Base-by-base conservation (phyloP, 495 filamentous ascomycete species). In the Choiromyces venosus region DNA sequence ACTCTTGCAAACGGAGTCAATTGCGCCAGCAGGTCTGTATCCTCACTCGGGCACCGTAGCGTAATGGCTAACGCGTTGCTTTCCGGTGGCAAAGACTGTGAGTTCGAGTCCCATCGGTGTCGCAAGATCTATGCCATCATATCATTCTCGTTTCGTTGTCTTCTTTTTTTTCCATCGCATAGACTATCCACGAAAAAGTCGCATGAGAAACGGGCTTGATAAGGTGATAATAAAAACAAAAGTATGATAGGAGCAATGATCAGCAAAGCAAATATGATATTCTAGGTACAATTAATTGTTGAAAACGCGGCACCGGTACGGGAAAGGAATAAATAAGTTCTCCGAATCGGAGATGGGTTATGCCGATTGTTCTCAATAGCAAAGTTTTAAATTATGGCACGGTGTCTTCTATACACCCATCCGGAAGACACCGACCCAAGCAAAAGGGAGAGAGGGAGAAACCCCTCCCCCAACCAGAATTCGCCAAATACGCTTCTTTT, bases 31-130 rank as follows among this genome's bases (percentile, higher is more conserved):
- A 25, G 46, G 29, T 14, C 25, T 29, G 29, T 25, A 25, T 61
- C 52, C 14, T 14, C 52, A 61, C 4, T 61, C 52, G 10, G 73
- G 64, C 73, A 39, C 64, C 71, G 71, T 74, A 68, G 64, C 71
- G 71, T 74, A 74, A 74, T 74, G 73, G 64, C 73, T 68, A 74
- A 74, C 71, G 73, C 73, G 39, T 74, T 74, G 71, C 73, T 74
- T 74, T 74, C 73, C 70, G 36, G 73, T 56, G 71, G 64, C 42
- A 74, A 74, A 74, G 71, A 74, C 64, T 68, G 71, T 74, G 71
- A 40, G 71, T 74, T 74, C 64, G 71, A 68, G 73, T 64, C 64
- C 64, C 71, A 74, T 68, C 42, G 42, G 64, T 52, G 71, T 74
- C 64, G 71, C 37, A 14, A 37, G 12, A 29, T 52, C 16, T 37